Evolutionary conservation across 352 stramenopile species (phyloP).

Genomic region (Achlya hypogyna): DNA sequence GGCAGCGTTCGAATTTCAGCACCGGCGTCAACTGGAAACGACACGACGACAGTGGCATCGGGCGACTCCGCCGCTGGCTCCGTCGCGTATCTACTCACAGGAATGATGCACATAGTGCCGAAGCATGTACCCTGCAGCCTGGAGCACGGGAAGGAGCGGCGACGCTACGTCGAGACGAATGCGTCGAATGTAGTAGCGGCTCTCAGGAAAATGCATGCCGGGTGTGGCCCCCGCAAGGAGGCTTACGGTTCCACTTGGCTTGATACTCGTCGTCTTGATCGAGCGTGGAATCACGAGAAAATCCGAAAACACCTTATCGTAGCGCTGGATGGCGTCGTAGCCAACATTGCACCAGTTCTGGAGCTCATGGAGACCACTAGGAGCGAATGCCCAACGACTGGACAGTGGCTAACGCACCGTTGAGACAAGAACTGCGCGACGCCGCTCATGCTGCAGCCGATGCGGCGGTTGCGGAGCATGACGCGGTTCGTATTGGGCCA

Average conservation of each 20-base stretch:
- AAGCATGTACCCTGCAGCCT: constrained; percentile 39
- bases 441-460: constrained; percentile 89
- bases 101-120: background rate
- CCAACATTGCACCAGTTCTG: constrained; percentile 81
- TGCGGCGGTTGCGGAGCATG: constrained; percentile 87
- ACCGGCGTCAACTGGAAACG: constrained; percentile 85
- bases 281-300: constrained; percentile 73
- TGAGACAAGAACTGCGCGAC: constrained; percentile 88
- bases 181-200: constrained; percentile 87
- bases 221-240: constrained; percentile 87
- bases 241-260: constrained; percentile 85
- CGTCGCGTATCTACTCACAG: constrained; percentile 37
- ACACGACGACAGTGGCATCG: constrained; percentile 78
- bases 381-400: background rate
- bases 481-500: constrained; percentile 88
- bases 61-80: constrained; percentile 61
- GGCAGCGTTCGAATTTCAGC: constrained; percentile 73
- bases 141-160: constrained; percentile 65
- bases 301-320: constrained; percentile 56
- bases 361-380: constrained; percentile 64
- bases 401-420: constrained; percentile 1
- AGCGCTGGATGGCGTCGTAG: constrained; percentile 68
- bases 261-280: constrained; percentile 92
- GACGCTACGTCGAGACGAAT: constrained; percentile 81
- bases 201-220: constrained; percentile 91